Conservation (phyloP, 495 filamentous ascomycete species). For the Aspergillus leporis region DNA sequence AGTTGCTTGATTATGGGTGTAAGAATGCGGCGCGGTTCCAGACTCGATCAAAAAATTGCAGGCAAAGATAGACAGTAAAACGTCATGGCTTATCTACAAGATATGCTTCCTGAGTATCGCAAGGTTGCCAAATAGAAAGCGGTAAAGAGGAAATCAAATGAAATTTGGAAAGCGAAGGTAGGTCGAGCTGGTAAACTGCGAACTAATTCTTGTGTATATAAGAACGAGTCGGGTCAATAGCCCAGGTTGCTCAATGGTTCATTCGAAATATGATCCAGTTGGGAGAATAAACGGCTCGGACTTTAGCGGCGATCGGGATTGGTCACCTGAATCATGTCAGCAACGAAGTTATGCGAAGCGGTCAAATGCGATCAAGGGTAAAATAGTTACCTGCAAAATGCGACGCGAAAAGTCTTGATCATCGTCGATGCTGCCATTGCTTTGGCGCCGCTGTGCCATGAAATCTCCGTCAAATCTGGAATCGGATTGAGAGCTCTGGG, state of each 20-base stretch:
- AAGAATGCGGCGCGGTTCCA: slow-evolving; percentile 4
- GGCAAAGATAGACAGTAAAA: slow-evolving; percentile 2
- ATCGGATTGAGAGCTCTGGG: slow-evolving; percentile 67
- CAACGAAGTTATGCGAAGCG: background rate
- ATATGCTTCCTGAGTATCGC: slow-evolving; percentile 13
- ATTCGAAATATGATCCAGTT: background rate
- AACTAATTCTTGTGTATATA: background rate
- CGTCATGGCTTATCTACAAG: slow-evolving; percentile 3
- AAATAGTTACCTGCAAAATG: slow-evolving; percentile 79
- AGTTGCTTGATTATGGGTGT: background rate
- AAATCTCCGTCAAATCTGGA: slow-evolving; percentile 82
- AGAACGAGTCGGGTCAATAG: background rate
- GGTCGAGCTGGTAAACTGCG: slow-evolving; percentile 5
- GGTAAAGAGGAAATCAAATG: slow-evolving; percentile 9
- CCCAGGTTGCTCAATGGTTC: background rate
- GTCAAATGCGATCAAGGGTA: background rate
- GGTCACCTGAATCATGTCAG: slow-evolving; percentile 39
- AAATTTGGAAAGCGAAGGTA: slow-evolving; percentile 15
- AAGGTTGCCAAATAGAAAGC: slow-evolving; percentile 17
- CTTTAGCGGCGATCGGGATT: slow-evolving; percentile 46
- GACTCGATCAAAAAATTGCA: slow-evolving; percentile 6
- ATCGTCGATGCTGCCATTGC: slow-evolving; percentile 96
- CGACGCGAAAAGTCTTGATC: slow-evolving; percentile 96
- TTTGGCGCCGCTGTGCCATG: slow-evolving; percentile 84
- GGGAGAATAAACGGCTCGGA: background rate